Evolutionary conservation across 2,329 filamentous ascomycete species (phyloP), one percentile per base, ranked within the genome.

Genomic region (Paracamarosporium sp.): DNA sequence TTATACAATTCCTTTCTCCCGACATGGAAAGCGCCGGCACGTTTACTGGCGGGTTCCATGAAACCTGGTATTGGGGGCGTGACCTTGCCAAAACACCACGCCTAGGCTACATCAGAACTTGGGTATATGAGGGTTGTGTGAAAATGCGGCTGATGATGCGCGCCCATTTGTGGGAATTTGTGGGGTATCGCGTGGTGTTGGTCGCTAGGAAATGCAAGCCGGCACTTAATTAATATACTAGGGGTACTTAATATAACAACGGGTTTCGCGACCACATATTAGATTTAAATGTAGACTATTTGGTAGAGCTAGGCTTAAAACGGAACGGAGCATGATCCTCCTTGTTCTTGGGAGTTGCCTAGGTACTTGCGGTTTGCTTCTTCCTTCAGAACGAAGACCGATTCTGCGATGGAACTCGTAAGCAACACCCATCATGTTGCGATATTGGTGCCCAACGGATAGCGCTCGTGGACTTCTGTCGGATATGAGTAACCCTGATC

Each of bases 201-300:
- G 17, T 50, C 47, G 47, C 24, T 50, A 38, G 47, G 47, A 40
- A 28, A 36, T 13, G 35, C 25, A 9, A n/a, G 15, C 47, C 47
- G 47, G 24, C 31, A 48, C 20, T 25, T 17, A 36, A 36, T 36
- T 48, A 27, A 36, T 25, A 13, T 27, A 9, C 20, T 17, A 8
- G 22, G 31, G n/a, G 8, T 22, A 30, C 15, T 17, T 48, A 48
- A 48, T 48, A 36, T 36, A 48, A 48, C 12, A 12, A 48, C 30
- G 46, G 17, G 22, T 2, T n/a, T n/a, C 7, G 46, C 31, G 12
- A 48, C 30, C 15, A 36, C 5, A 40, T 28, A 35, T 30, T 28
- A 31, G 43, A 43, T 43, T 43, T 43, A 12, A 43, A 22, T 43
- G 27, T 22, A 22, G 25, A 31, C 27, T 30, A 17, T 17, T 31